Evolutionary conservation across 768 basidiomycete genomes (phyloP).

Genomic region (Phlebiopsis flavidoalba): DNA sequence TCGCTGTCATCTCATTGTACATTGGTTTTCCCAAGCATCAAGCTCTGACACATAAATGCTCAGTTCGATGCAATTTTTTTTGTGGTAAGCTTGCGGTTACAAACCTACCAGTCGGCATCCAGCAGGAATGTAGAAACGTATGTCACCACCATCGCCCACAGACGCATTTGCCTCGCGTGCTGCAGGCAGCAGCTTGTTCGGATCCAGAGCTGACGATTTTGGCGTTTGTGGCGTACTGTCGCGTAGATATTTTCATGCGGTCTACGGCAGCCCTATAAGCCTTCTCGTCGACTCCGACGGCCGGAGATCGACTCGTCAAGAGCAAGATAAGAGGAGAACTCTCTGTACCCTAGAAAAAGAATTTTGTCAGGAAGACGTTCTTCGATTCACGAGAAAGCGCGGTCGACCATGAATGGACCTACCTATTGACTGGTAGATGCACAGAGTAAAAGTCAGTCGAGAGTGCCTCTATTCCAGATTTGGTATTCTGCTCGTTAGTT

Average conservation of each 20-base stretch:
- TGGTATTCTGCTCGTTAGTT: not conserved
- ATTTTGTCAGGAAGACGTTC: not conserved
- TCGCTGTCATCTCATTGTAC: conserved; percentile 51
- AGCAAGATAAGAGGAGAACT: conserved; percentile 69
- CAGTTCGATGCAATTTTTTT: not conserved
- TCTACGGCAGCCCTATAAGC: conserved; percentile 56
- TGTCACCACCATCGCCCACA: not conserved
- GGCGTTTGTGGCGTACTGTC: conserved; percentile 89
- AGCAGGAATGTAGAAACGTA: conserved; percentile 15
- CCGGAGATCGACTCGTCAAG: conserved; percentile 27
- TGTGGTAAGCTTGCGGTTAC: not conserved
- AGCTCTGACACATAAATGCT: conserved; percentile 33
- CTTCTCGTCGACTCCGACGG: conserved; percentile 25
- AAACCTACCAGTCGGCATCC: conserved; percentile 21
- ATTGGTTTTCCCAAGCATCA: conserved; percentile 52
- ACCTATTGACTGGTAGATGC: conserved; percentile 96
- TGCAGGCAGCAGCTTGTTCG: conserved; percentile 83
- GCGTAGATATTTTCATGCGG: conserved; percentile 80
- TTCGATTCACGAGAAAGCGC: not conserved
- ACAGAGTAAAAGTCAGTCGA: conserved; percentile 63
- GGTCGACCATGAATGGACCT: conserved; percentile 8
- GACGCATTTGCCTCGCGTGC: conserved; percentile 41
- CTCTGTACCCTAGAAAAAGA: conserved; percentile 76
- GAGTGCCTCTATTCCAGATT: not conserved
- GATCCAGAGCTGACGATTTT: conserved; percentile 93